Evolutionary conservation across 352 stramenopile species (phyloP), one percentile per base, ranked within the genome.

Genomic region (Thalassiosira oceanica): DNA sequence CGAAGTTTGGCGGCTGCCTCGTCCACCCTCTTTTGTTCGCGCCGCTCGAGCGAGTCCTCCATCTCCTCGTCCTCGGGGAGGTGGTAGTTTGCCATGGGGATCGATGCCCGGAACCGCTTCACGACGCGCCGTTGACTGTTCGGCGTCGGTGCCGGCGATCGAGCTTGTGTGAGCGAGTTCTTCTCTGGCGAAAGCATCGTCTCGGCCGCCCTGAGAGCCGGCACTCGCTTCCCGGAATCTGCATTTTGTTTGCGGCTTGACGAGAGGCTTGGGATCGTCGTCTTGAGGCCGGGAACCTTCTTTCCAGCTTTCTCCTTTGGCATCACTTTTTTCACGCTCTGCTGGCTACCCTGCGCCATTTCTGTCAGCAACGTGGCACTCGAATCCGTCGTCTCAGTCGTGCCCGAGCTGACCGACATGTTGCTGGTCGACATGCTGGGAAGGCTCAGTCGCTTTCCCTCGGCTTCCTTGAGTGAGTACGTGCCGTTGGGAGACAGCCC

Each of bases 41-140:
- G 51, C 39, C 21, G 23, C 31, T 63, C 36, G 28, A 52, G 16
- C 28, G 54, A 61, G 23, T 74, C 33, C 18, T 76, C 43, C 45
- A 63, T 46, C 33, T 50, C 42, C 7, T 65, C 27, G 16, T 73
- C 68, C 16, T 74, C 54, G 3, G 43, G 48, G 3, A 57, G 42
- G 42, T 70, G 37, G 39, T 78, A 78, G 42, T 61, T 73, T 4
- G 54, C 54, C 41, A 41, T 61, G 10, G 68, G 68, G 16, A 78
- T 21, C 5, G 61, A 73, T 11, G 68, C 53, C 35, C 68, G 54
- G 16, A 65, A 57, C 31, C 68, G 68, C 39, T 78, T 78, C 8
- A 78, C 52, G 1, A 66, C 29, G n/a, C 62, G 42, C 7, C 68
- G 60, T 56, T 69, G 68, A 65, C 68, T 78, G 35, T 78, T 78